Base-by-base conservation (phyloP, 306 rosid species). In the Trifolium repens region DNA sequence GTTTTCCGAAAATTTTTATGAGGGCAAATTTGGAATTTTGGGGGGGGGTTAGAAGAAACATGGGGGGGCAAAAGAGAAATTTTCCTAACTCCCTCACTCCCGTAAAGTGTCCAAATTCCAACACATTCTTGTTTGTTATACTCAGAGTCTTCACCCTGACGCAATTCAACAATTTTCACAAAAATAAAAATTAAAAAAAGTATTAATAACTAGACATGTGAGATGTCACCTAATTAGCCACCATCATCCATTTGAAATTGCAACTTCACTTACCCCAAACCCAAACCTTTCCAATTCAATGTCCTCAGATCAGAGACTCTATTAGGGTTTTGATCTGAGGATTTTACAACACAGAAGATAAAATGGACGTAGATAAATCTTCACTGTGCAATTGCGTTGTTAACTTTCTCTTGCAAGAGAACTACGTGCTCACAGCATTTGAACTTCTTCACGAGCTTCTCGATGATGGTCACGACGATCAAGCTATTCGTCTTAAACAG, bases 391-490 rank as follows among this genome's bases (percentile, higher is more conserved):
- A 94, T 80, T 94, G 96, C 83, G 98, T 91, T 8, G 98, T 94
- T n/a, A 94, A 94, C 81, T 94, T 94, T 76, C 90, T 94, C 16
- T 80, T 94, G 19, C 97, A 94, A 69, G 99, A 94, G 89, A 94
- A 89, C 78, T 94, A 94, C 86, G 44, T 89, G 30, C 87, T 94
- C 35, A 90, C 99, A 0, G 99, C 99, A 16, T 94, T 94, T 50
- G 97, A 94, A 91, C 99, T 94, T 24, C 99, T 94, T 70, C 99
- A 94, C 73, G 99, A 94, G 92, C 99, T 94, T 68, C 99, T 92
- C 68, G 96, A 92, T 7, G 97, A 94, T 78, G 97, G 96, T 69
- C 88, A 89, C 16, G 89, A 86, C 72, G 85, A 88, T 62, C 97
- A 94, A 49, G 97, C 99, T 34, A 94, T 94, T 81, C 99, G 99